These are phyloP conservation scores for Graphilbum ipis-grandicollis DNA, from an alignment of 2,329 filamentous ascomycete genomes.

Conservation along the genomic window DNA sequence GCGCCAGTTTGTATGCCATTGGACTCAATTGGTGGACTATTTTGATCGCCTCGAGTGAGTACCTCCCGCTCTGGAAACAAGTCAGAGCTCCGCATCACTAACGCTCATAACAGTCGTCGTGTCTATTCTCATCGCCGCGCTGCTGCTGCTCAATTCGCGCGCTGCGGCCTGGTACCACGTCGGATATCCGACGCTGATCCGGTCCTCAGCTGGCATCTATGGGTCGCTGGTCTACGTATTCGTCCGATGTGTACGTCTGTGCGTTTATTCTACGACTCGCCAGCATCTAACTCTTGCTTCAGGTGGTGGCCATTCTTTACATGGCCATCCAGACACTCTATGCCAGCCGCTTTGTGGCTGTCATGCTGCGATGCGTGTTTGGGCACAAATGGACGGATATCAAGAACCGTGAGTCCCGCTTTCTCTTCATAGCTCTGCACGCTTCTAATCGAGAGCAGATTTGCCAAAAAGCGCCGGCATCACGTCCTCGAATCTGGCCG, in stretches of 20 bases:
- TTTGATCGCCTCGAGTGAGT: background rate
- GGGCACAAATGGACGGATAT: constrained; percentile 7
- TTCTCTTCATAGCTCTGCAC: constrained; percentile 9
- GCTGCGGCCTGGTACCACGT: constrained; percentile 7
- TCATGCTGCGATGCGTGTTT: constrained; percentile 8
- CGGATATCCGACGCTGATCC: constrained; percentile 6
- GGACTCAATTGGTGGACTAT: constrained; percentile 3
- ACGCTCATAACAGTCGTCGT: constrained; percentile 1
- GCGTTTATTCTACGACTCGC: no score
- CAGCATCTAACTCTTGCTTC: no score
- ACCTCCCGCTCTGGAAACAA: background rate
- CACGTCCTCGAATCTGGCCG: constrained; percentile 17
- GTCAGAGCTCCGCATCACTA: background rate
- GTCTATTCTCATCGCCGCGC: background rate
- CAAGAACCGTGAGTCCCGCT: constrained; percentile 13
- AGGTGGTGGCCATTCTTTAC: constrained; percentile 7
- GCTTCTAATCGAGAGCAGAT: background rate
- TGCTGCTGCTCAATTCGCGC: constrained; percentile 5
- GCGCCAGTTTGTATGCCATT: constrained; percentile 2
- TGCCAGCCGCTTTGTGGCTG: constrained; percentile 5
- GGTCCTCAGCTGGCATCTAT: constrained; percentile 4
- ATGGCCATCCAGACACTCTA: constrained; percentile 7
- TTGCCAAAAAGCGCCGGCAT: constrained; percentile 19
- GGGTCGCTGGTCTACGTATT: constrained; percentile 6
- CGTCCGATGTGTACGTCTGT: constrained; percentile 1